phyloP scores from a whole-genome alignment of 2,329 filamentous ascomycete species.

The Cordyceps tenuipes region DNA sequence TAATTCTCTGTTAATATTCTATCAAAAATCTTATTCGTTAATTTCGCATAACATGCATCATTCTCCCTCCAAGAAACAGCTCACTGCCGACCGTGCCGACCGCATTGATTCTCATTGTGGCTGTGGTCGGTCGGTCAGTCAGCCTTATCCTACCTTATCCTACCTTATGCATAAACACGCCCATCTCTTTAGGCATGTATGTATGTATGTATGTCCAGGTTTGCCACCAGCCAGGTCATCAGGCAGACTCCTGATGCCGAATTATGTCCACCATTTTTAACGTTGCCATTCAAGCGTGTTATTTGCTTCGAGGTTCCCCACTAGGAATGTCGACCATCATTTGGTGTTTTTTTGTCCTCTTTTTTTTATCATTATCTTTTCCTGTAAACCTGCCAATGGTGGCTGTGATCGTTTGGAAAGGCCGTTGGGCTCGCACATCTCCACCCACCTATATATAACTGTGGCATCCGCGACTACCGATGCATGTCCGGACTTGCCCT shows the following conservation, averaged over 20 bases:
- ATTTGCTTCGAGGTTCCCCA: neutral
- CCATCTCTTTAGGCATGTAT: no score
- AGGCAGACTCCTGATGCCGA: neutral
- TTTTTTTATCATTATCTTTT: neutral
- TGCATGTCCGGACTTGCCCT: neutral
- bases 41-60: neutral
- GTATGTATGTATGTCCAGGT: no score
- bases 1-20: neutral
- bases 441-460: neutral
- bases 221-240: no score
- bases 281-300: slow-evolving; percentile 1
- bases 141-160: neutral
- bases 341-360: no score
- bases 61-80: neutral
- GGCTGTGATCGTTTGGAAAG: neutral
- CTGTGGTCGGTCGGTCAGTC: neutral
- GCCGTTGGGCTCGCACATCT: neutral
- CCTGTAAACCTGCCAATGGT: neutral
- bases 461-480: neutral
- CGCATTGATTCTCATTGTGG: neutral
- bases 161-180: no score
- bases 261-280: neutral
- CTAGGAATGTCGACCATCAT: neutral
- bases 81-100: neutral
- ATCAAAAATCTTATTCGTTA: neutral